Base-by-base conservation (phyloP, 2,329 filamentous ascomycete genomes). In the Zymoseptoria passerinii region DNA sequence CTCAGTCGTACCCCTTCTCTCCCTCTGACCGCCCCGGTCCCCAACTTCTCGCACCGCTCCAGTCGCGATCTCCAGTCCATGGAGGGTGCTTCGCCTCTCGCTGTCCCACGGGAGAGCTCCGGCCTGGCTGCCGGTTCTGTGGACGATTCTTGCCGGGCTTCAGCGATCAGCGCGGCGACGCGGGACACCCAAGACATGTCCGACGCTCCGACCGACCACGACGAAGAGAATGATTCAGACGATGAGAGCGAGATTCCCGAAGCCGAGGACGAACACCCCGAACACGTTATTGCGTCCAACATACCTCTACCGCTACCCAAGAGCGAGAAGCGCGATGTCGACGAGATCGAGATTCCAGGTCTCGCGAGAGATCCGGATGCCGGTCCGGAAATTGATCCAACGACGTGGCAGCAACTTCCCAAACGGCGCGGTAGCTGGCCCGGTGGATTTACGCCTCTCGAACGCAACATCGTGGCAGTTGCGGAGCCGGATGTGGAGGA, bases 331-430 rank as follows among this genome's bases (percentile, higher is more conserved):
- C 80, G 84, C 52, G 90, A 95, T 68, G 75, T 92, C 7, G 81
- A 86, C 51, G 90, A 95, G 70, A 94, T 95, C 49, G 88, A 94
- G 67, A 81, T 90, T 50, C 88, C 88, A 3, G 88, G 87, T 0
- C 78, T 90, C 4, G 83, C 81, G 0, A 83, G 79, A 58, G 85
- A 89, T 57, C 85, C 86, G 13, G 86, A 87, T 54, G 77, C 77
- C 10, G 77, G 76, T 49, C 19, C 23, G 56, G 63, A 44, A 16
- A 44, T n/a, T 13, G 35, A 44, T 13, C 35, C 4, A 5, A 44
- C 35, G 35, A 44, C 35, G n/a, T 16, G 10, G 35, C 16, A 16
- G 35, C 35, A 44, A 44, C n/a, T 44, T 44, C 13, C 5, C 0
- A 44, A 44, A 44, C 35, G 35, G 7, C 35, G 35, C 35, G 35